Evolutionary conservation across 495 filamentous ascomycete genomes (phyloP).

Genomic region (Platismatia glauca): DNA sequence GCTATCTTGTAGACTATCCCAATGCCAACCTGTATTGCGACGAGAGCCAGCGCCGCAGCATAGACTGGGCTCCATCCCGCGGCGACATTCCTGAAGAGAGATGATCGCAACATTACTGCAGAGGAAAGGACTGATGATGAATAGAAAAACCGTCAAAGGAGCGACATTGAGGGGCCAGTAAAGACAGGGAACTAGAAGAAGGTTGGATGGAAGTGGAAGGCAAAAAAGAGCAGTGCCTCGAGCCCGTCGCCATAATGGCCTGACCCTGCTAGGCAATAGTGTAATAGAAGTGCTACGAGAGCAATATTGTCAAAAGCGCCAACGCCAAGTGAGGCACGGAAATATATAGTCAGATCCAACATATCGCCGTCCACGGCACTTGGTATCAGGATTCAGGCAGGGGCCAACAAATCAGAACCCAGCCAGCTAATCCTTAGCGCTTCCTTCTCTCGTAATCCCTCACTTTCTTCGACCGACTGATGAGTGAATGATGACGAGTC

Average conservation of each 20-base stretch:
- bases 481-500: not conserved
- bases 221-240: not conserved
- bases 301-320: not conserved
- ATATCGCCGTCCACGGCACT: not conserved
- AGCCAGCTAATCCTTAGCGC: not conserved
- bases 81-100: not conserved
- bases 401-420: not conserved
- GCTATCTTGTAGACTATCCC: conserved; percentile 23
- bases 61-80: conserved; percentile 3
- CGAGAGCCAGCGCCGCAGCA: conserved; percentile 20
- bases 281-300: too few relatives aligned
- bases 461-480: too few relatives aligned
- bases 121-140: not conserved
- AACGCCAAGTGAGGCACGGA: not conserved
- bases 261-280: too few relatives aligned
- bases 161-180: not conserved
- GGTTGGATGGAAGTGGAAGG: not conserved
- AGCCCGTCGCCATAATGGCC: not conserved
- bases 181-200: not conserved
- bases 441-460: too few relatives aligned
- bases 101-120: not conserved
- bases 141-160: not conserved
- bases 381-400: not conserved
- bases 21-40: conserved; percentile 25
- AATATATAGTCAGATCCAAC: not conserved